These are phyloP conservation scores for Trypanosoma vivax DNA, from an alignment of 208 protist species.

Conservation along the genomic window DNA sequence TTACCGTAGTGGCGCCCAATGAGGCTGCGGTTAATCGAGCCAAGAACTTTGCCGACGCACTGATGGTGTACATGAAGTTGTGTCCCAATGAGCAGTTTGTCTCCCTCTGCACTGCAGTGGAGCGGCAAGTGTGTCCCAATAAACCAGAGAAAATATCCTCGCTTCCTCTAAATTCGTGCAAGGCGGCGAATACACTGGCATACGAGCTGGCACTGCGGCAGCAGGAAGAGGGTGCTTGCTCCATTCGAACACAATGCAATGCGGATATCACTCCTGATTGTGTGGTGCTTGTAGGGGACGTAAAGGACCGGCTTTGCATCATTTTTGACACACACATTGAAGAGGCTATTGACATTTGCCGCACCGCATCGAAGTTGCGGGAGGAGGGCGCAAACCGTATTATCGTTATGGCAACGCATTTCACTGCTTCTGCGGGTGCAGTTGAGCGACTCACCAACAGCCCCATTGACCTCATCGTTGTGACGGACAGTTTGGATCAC, in stretches of 20 bases:
- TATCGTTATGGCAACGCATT: constrained; percentile 70
- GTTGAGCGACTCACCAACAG: constrained; percentile 54
- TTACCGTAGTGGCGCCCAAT: constrained; percentile 68
- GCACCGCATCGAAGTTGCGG: constrained; percentile 47
- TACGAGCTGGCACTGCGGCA: constrained; percentile 50
- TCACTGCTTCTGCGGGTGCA: constrained; percentile 56
- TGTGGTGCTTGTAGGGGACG: constrained; percentile 71
- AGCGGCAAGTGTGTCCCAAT: constrained; percentile 18
- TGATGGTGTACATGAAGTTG: constrained; percentile 74
- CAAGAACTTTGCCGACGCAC: constrained; percentile 75
- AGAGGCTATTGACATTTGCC: constrained; percentile 63
- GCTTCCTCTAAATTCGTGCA: background rate
- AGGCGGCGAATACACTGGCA: constrained; percentile 30
- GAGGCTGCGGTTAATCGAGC: constrained; percentile 55
- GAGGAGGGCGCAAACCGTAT: constrained; percentile 60
- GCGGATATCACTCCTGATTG: constrained; percentile 21
- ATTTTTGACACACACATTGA: constrained; percentile 75
- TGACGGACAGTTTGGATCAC: constrained; percentile 79
- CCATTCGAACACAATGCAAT: constrained; percentile 23
- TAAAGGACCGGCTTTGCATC: constrained; percentile 62
- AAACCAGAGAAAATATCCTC: background rate
- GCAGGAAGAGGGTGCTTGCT: constrained; percentile 43
- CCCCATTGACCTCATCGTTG: constrained; percentile 74
- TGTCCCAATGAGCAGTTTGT: constrained; percentile 65
- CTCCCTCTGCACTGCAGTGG: constrained; percentile 72